Evolutionary conservation across 2,329 filamentous ascomycete species (phyloP), one percentile per base, ranked within the genome.

Genomic region (Nothophaeocryptopus gaeumannii): DNA sequence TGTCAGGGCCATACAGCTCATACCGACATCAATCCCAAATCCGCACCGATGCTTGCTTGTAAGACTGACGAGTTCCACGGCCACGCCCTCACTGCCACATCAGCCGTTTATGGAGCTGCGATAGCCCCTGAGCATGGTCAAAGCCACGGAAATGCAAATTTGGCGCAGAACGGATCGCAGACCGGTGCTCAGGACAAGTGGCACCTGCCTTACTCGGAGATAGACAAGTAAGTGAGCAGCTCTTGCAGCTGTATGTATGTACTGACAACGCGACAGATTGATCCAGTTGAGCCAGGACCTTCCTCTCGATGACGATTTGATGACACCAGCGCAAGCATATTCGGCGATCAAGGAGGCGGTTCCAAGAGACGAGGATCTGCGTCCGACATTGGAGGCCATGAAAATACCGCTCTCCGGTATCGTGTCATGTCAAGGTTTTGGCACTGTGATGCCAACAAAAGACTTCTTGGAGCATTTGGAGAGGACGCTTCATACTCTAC

Each of bases 281-380:
- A 48, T 62, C 13, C 16, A 47, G 16, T 44, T 62, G 26, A 58
- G 53, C 31, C 41, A 56, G 34, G 30, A 49, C 30, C 52, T 63
- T 1, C 43, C 53, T 0, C 31, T 63, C 5, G 57, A 63, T 41
- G 53, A 61, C 30, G 58, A 61, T 7, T 46, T 48, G 13, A 49
- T 61, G 14, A 63, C 60, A 12, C 60, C 57, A 5, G 57, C 58
- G 14, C 58, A 59, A 44, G 58, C 55, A 5, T 63, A 61, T 43
- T 38, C 53, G 5, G 57, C 48, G 3, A 53, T 61, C 20, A 46
- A 40, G 8, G 33, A 47, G 5, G 35, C 40, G 15, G 37, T 58
- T 5, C 54, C 54, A 5, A 47, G 39, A 35, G 51, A 54, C 13
- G 34, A 51, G 9, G 33, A 47, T 9, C 39, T 61, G 10, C 36